Evolutionary conservation across 345 rosid species (phyloP), one percentile per base, ranked within the genome.

Genomic region (Cochlearia excelsa): DNA sequence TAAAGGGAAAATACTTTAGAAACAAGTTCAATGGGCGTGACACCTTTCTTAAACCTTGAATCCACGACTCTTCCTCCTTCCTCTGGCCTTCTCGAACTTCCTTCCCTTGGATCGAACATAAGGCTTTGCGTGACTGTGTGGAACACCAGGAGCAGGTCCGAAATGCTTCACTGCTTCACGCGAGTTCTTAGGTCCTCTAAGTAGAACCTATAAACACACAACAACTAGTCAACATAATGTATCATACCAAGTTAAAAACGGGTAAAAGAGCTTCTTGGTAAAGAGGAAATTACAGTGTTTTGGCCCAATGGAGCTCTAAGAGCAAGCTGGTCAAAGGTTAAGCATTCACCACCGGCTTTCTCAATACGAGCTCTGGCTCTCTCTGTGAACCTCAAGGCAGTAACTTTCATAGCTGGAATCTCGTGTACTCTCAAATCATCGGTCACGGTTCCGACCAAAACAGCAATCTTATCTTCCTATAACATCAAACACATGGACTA

Each of bases 101-200:
- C 97, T 85, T 70, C 99, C 99, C 80, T 78, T 81, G 0, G 85
- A 46, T 7, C 99, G 82, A 42, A 93, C 95, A 47, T 85, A 93
- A 3, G 99, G 97, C 74, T 89, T 93, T 7, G 91, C 57, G 69
- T 79, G 82, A 78, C 96, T 93, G 85, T 79, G 85, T 3, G 99
- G 99, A 30, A 93, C 97, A 75, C 99, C 95, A 34, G 99, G 99
- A 45, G 99, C 97, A 1, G 84, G 94, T 4, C 99, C 99, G 6
- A 93, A 93, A 76, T 93, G 99, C 76, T 89, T 93, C 50, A 87
- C 99, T 26, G 95, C 99, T 59, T 93, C 97, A 57, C 97, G 91
- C 2, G 87, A 69, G 55, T 85, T 93, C 95, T 89, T 93, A 3
- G 99, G 97, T 47, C 97, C 97, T 74, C 99, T 83, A 6, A 93